A percentile compares a stretch with the other conserved stretches of the same genome.
These are phyloP conservation scores for Tilletia setariae DNA, from an alignment of 1,284 basidiomycete species.

Conservation along the genomic window DNA sequence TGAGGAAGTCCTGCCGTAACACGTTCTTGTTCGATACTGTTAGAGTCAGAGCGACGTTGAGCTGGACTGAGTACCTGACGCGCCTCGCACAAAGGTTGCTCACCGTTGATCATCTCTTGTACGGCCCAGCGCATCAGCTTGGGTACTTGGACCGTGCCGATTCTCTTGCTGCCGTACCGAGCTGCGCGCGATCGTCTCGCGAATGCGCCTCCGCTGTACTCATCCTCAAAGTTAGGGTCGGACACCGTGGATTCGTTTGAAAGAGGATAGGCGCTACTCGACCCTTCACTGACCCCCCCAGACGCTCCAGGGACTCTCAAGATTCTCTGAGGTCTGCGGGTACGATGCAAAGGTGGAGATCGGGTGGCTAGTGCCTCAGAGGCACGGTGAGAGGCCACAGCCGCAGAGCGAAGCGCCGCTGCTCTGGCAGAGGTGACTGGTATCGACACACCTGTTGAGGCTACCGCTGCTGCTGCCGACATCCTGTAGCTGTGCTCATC, in stretches of 20 bases:
- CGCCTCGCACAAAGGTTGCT: background rate
- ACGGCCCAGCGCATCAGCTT: slow-evolving; percentile 12
- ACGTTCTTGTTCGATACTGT: slow-evolving; percentile 7
- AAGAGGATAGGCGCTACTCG: too few species aligned
- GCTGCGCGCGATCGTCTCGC: slow-evolving; percentile 25
- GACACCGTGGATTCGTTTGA: too few species aligned
- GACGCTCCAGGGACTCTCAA: too few species aligned
- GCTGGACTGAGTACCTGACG: slow-evolving; percentile 13
- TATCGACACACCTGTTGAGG: background rate
- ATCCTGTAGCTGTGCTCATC: background rate
- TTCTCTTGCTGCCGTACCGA: slow-evolving; percentile 22
- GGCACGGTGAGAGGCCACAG: background rate
- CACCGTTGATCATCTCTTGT: slow-evolving; percentile 7
- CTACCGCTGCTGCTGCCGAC: background rate
- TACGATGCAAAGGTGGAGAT: slow-evolving; percentile 1
- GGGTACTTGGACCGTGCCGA: slow-evolving; percentile 13
- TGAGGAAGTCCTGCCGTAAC: slow-evolving; percentile 3
- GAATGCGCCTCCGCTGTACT: slow-evolving; percentile 1
- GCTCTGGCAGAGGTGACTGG: background rate
- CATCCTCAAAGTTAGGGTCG: too few species aligned
- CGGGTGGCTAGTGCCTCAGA: background rate
- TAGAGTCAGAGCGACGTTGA: background rate
- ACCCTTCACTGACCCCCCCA: too few species aligned
- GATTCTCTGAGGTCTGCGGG: background rate
- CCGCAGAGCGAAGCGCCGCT: slow-evolving; percentile 1